These are phyloP conservation scores for Mycothermus thermophilus DNA, from an alignment of 495 filamentous ascomycete species.

Conservation along the genomic window DNA sequence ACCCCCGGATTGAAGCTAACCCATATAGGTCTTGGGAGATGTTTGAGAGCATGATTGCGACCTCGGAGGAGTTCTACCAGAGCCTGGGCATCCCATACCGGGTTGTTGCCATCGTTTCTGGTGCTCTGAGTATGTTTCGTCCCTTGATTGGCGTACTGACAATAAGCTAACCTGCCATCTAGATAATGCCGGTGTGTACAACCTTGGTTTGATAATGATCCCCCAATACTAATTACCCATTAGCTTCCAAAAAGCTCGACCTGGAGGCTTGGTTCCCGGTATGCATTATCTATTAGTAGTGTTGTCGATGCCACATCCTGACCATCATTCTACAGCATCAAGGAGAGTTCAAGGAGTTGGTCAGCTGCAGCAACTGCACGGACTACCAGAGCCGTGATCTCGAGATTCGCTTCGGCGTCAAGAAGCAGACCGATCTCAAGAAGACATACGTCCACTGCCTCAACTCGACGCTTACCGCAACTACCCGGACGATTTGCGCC, in stretches of 20 bases:
- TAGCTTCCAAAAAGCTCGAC: conserved; percentile 84
- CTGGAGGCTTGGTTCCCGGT: conserved; percentile 95
- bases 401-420: conserved; percentile 49
- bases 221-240: conserved; percentile 40
- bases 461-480: conserved; percentile 85
- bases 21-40: conserved; percentile 56
- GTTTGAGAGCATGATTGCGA: conserved; percentile 83
- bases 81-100: conserved; percentile 79
- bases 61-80: conserved; percentile 88
- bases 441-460: conserved; percentile 93
- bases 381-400: conserved; percentile 86
- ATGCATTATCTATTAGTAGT: conserved; percentile 29
- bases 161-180: conserved; percentile 1
- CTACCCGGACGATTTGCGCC: conserved; percentile 87
- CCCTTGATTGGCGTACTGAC: neutral
- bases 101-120: conserved; percentile 84
- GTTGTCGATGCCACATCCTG: too few species aligned
- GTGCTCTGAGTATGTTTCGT: conserved; percentile 48
- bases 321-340: conserved; percentile 13
- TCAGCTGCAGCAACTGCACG: conserved; percentile 81
- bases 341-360: conserved; percentile 92
- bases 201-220: neutral
- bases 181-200: conserved; percentile 16
- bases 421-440: conserved; percentile 34
- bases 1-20: neutral